Evolutionary conservation across 169 alveolate genomes (phyloP).

Genomic region (Plasmodium knowlesi): DNA sequence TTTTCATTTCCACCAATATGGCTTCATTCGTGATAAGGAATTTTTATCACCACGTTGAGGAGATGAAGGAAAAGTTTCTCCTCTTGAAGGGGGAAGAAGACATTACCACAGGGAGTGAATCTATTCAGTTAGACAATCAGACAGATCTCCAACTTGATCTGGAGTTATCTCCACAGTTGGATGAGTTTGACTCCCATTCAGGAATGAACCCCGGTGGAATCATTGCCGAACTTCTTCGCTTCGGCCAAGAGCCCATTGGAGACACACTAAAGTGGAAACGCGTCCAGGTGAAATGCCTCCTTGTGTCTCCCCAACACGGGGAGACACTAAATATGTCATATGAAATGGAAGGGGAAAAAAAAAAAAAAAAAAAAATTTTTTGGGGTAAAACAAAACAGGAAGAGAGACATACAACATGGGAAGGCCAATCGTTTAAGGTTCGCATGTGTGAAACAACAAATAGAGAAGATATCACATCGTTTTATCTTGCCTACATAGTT

Average conservation of each 20-base stretch:
- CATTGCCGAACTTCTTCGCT: not conserved
- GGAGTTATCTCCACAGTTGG: not conserved
- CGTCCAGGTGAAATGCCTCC: not conserved
- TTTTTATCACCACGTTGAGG: conserved; percentile 25
- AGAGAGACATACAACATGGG: not conserved
- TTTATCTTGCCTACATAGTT: not conserved
- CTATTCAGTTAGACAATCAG: not conserved
- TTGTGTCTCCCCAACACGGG: not conserved
- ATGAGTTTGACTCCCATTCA: not conserved
- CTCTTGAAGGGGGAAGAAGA: not conserved
- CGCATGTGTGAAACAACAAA: not conserved
- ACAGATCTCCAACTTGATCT: not conserved
- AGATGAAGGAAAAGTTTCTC: not conserved
- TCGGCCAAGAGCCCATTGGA: not conserved
- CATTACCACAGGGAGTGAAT: not conserved
- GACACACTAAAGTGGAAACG: not conserved
- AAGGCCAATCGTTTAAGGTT: not conserved
- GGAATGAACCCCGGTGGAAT: not conserved
- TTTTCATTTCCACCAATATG: conserved; percentile 22
- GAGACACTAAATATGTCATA: not conserved
- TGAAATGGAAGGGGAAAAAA: not conserved
- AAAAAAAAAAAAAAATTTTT: not conserved
- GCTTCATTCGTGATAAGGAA: conserved; percentile 20
- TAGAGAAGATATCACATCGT: not conserved
- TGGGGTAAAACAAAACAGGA: not conserved